Base-by-base conservation (phyloP, 805 yeast genomes). In the Lipomyces orientalis region DNA sequence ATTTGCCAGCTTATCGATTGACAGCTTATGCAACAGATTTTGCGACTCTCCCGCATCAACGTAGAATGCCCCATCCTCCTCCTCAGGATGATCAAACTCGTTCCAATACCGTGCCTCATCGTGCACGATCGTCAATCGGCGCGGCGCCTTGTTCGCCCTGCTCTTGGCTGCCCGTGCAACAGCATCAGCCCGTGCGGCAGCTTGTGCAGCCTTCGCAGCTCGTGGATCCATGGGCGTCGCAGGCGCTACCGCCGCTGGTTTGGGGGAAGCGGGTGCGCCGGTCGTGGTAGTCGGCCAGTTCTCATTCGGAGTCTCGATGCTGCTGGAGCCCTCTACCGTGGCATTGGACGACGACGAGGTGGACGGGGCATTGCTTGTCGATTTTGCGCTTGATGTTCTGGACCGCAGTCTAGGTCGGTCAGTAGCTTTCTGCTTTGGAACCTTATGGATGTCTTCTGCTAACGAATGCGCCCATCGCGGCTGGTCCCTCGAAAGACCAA, bases 41-140 rank as follows among this genome's bases (percentile, higher is more conserved):
- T 76, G 75, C 3, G 79, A 67, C 51, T 73, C 73, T 60, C 75
- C 68, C n/a, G 56, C 55, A 69, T 76, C 72, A 56, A 74, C 65
- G 68, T 73, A 73, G 31, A 77, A 66, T 9, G 72, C 73, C 6
- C 71, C 75, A 34, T 76, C 79, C 65, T 80, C 86, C 56, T 78
- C 85, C 66, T 87, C 90, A 0, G 88, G 86, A 72, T 87, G 81
- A 73, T 87, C 90, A 74, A 87, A 87, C 77, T 87, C 90, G 73
- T 87, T 87, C 90, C 90, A 87, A 75, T 87, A 87, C 58, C 88
- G 75, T 54, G 76, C 72, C 39, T 75, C 70, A 22, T 57, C 37
- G 16, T 31, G 65, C 14, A 62, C 64, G 60, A 62, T 58, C n/a
- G 43, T 33, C 51, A 65, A 31, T 8, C 58, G 54, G 22, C 71